Conservation (phyloP, 495 filamentous ascomycete species). For the Penicillium atrosanguineum region DNA sequence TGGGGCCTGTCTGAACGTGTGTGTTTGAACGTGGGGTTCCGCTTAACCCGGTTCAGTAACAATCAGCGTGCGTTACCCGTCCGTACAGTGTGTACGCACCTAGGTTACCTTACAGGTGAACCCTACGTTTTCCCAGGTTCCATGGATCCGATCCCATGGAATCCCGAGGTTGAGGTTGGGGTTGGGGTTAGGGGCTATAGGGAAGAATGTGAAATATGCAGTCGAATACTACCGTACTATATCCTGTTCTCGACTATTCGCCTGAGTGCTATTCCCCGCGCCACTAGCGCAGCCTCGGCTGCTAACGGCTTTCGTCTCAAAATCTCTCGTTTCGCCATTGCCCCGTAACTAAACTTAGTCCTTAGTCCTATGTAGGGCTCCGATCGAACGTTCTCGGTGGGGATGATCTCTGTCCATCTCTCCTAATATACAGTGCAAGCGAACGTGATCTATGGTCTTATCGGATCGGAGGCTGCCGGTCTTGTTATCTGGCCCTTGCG, state of each 20-base stretch:
- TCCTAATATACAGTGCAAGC: not conserved
- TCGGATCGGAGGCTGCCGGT: not conserved
- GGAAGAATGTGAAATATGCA: not conserved
- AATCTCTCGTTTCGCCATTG: not conserved
- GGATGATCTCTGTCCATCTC: slow-evolving; percentile 2
- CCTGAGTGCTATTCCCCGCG: slow-evolving; percentile 4
- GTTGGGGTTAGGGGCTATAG: not conserved
- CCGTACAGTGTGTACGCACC: not conserved
- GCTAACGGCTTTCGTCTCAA: slow-evolving; percentile 11
- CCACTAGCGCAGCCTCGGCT: slow-evolving; percentile 12
- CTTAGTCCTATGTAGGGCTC: not conserved
- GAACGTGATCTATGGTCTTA: not conserved
- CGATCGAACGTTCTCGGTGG: not conserved
- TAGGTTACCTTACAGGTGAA: not conserved
- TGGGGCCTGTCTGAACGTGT: not conserved
- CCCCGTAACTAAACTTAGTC: not conserved
- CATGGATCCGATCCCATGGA: not conserved
- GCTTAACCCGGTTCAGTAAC: slow-evolving; percentile 8
- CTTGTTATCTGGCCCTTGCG: not conserved
- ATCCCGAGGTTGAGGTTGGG: not conserved
- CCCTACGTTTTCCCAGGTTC: not conserved
- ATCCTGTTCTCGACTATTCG: not conserved
- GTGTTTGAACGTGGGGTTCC: slow-evolving; percentile 5
- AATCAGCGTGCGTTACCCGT: slow-evolving; percentile 5
- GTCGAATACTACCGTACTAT: not conserved